Evolutionary conservation across 805 yeast species (phyloP), one percentile per base, ranked within the genome.

Genomic region (Wickerhamomyces canadensis): DNA sequence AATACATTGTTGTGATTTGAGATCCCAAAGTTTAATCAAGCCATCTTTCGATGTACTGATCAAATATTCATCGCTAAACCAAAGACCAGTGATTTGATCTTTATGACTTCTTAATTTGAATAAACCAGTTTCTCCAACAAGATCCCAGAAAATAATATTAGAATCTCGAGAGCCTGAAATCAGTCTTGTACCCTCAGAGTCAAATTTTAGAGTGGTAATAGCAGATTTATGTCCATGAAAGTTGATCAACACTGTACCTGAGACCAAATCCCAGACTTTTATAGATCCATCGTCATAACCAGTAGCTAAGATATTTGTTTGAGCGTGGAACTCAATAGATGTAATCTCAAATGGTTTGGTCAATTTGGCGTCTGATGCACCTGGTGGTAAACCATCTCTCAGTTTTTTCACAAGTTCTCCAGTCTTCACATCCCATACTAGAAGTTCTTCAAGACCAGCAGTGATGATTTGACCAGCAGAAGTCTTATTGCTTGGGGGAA

Each of bases 171-270:
- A 80, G 3, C 98, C 98, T 6, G 95, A 84, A 23, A 80, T 73
- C 14, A 93, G 65, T 44, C 93, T 68, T 0, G 98, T 88, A 32
- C 98, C 98, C 27, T 81, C 78, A 13, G 58, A 50, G 55, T 89
- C 96, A 52, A 91, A 93, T 36, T 62, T 57, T 31, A 93, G 65
- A 13, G 68, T 55, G 3, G 89, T 73, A n/a, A 93, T 67, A 2
- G 86, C 78, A 2, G 94, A 74, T 51, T 78, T 81, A 61, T 93
- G 99, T n/a, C 99, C 99, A 44, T 78, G 80, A 57, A 93, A 88
- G 40, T 76, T 80, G 31, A 89, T 78, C 32, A 93, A 58, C 6
- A 87, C 88, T 12, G 85, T 70, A 7, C 79, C 80, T 5, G 95
- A 83, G 27, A 87, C 67, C 41, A 84, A 51, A 72, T 93, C 98